Evolutionary conservation across 2,329 filamentous ascomycete species (phyloP), one percentile per base, ranked within the genome.

Genomic region (Colletotrichum eremochloae): DNA sequence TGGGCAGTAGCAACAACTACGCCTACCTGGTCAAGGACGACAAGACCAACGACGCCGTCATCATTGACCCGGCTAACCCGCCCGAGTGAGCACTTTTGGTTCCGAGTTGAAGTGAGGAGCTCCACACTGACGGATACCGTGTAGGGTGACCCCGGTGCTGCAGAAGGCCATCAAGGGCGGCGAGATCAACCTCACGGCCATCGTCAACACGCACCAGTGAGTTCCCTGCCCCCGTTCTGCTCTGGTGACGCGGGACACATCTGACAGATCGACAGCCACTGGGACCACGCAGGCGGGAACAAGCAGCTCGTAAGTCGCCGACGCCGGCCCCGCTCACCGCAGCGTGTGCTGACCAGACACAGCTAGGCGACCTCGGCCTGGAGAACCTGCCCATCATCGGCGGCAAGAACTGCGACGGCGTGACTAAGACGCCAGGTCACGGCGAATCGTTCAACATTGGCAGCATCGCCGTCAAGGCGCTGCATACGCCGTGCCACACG

Each of bases 401-500:
- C 69, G 96, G 96, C 75, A 94, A 92, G 79, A 89, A 97, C 79
- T 98, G 96, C 82, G 88, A 92, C 74, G 89, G 89, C 33, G 96
- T 98, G 58, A 95, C 92, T 33, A 87, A 87, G 76, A 97, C 93
- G 0, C 96, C 96, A 0, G 83, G 84, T 3, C 89, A 98, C 80
- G 90, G 91, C 50, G 90, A 94, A 75, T 90, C 86, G 3, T 97
- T 98, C 86, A 92, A 90, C 74, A 90, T 99, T 74, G 96, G 96
- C 68, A 88, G 88, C 76, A 96, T 99, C 81, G 88, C 89, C 18
- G 92, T 98, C 69, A 96, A 90, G 80, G 93, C 94, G 33, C 86
- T 98, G n/a, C 93, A 98, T 83, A 99, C 96, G 15, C 96, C 96
- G 1, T 99, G 96, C 82, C 96, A 99, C 81, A 99, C 96, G 1